Conservation (phyloP, 768 basidiomycete genomes). For the Phanerodontia chrysosporium region DNA sequence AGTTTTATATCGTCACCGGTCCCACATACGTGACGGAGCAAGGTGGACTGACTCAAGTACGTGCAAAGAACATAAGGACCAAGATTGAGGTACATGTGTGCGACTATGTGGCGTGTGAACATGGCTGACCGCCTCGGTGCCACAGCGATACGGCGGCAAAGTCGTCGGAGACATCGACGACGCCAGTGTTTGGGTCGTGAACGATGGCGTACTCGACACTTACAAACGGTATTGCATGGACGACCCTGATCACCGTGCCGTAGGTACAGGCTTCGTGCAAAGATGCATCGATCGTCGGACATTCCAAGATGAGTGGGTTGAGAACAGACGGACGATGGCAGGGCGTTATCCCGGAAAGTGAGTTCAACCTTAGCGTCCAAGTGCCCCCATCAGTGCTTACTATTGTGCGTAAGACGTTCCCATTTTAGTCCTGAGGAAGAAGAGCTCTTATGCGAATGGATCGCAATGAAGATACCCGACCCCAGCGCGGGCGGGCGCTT, state of each 20-base stretch:
- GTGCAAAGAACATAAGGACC: background rate
- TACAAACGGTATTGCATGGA: background rate
- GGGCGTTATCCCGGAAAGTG: background rate
- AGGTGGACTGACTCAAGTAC: background rate
- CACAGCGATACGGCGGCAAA: background rate
- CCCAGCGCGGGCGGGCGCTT: background rate
- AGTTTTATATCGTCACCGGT: background rate
- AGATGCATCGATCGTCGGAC: background rate
- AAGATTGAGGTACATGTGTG: background rate
- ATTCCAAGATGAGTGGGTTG: background rate
- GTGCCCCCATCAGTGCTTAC: background rate
- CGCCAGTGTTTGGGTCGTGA: background rate
- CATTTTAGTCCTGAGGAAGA: background rate
- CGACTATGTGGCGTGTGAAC: background rate
- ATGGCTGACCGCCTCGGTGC: background rate
- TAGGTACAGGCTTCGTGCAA: background rate
- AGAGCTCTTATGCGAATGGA: background rate
- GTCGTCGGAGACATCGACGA: background rate
- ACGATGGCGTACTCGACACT: background rate
- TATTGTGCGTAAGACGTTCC: background rate
- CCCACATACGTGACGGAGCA: background rate
- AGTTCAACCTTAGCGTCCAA: background rate
- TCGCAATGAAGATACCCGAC: conserved; percentile 1
- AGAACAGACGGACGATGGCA: background rate
- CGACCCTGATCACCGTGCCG: background rate